These are phyloP conservation scores for Yamadazyma membranifaciens DNA, from an alignment of 1,139 yeast genomes.

Conservation along the genomic window DNA sequence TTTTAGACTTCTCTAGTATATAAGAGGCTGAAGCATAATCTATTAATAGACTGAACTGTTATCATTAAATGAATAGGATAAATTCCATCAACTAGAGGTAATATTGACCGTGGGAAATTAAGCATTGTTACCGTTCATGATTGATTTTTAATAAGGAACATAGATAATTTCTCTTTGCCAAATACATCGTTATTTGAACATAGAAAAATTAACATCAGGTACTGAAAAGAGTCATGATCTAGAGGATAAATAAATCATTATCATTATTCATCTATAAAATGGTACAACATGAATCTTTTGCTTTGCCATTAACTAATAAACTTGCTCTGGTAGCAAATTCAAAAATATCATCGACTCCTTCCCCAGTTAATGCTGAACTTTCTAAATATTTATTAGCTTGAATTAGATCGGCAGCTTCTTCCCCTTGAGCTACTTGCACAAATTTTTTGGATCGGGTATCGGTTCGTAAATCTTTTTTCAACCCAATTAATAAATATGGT, in stretches of 20 bases:
- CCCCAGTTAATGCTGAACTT: slow-evolving; percentile 77
- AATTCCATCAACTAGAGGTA: no score
- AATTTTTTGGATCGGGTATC: slow-evolving; percentile 33
- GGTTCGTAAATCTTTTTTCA: slow-evolving; percentile 63
- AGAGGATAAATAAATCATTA: not conserved
- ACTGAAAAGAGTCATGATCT: no score
- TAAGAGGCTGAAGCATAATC: no score
- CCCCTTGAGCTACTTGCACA: slow-evolving; percentile 56
- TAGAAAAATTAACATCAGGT: not conserved
- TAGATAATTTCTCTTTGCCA: no score
- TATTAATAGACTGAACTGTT: no score
- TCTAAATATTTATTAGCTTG: slow-evolving; percentile 72
- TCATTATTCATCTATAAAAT: slow-evolving; percentile 21
- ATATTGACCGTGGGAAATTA: no score
- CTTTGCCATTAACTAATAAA: slow-evolving; percentile 37
- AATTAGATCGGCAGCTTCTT: slow-evolving; percentile 58
- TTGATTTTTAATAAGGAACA: no score
- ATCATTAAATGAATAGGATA: no score
- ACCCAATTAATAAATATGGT: slow-evolving; percentile 65
- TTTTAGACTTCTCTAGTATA: no score
- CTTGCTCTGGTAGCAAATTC: slow-evolving; percentile 75
- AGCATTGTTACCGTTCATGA: no score
- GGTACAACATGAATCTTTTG: slow-evolving; percentile 32
- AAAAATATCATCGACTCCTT: slow-evolving; percentile 79
- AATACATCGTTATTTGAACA: no score